These are phyloP conservation scores for Didymella exigua DNA, from an alignment of 2,329 filamentous ascomycete genomes.

Conservation along the genomic window DNA sequence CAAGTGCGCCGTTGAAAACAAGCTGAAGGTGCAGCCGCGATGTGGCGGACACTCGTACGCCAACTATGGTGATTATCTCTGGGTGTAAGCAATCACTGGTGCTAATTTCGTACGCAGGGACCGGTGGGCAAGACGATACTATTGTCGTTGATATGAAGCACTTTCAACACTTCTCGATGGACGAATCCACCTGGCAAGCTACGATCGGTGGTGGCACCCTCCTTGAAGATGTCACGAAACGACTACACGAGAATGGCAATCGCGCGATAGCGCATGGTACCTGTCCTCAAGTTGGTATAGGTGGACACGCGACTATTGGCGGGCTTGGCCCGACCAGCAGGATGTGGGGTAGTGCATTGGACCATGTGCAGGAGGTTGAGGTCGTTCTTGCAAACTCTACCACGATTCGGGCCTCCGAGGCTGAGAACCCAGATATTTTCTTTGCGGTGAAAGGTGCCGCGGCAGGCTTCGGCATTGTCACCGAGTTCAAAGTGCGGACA, in stretches of 20 bases:
- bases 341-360: slow-evolving; percentile 43
- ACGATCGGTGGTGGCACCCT: slow-evolving; percentile 58
- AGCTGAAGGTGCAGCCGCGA: slow-evolving; percentile 64
- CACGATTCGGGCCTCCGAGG: slow-evolving; percentile 46
- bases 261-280: slow-evolving; percentile 57
- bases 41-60: slow-evolving; percentile 70
- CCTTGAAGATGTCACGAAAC: slow-evolving; percentile 49
- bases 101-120: slow-evolving; percentile 46
- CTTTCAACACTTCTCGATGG: slow-evolving; percentile 55
- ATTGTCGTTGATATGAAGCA: slow-evolving; percentile 58
- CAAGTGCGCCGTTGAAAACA: slow-evolving; percentile 60
- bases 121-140: slow-evolving; percentile 55
- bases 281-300: slow-evolving; percentile 45
- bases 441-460: slow-evolving; percentile 52
- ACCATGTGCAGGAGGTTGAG: slow-evolving; percentile 44
- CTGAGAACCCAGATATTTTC: slow-evolving; percentile 49
- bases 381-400: slow-evolving; percentile 50
- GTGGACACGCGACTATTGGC: slow-evolving; percentile 47
- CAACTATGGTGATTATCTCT: slow-evolving; percentile 45
- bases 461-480: slow-evolving; percentile 51
- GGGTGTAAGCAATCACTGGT: not conserved
- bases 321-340: slow-evolving; percentile 43
- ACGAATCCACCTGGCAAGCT: slow-evolving; percentile 52
- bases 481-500: slow-evolving; percentile 48
- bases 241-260: slow-evolving; percentile 43